Evolutionary conservation across 306 rosid genomes (phyloP).

Genomic region (Ormosia semicastrata): DNA sequence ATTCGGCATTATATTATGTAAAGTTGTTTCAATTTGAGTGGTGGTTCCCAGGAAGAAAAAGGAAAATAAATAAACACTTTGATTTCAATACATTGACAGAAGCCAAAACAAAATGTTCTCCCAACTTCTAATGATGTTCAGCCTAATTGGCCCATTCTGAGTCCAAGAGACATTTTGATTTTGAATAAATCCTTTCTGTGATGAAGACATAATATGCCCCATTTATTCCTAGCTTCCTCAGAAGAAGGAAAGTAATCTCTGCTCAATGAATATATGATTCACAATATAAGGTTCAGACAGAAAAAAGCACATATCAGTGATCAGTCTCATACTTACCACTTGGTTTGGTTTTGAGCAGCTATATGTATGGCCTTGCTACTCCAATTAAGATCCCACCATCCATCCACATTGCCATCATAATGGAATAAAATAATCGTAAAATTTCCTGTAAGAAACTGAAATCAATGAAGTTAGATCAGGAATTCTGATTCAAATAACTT

Average conservation of each 20-base stretch:
- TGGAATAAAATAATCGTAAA: conserved; percentile 93
- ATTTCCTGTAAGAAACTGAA: conserved; percentile 89
- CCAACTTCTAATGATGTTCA: not conserved
- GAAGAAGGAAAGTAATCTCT: not conserved
- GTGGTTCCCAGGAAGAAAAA: conserved; percentile 16
- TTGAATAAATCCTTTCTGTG: not conserved
- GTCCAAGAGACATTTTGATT: conserved; percentile 7
- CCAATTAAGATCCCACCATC: conserved; percentile 90
- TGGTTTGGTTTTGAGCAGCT: conserved; percentile 83
- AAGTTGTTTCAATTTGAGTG: not conserved
- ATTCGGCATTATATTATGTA: not conserved
- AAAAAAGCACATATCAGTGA: not conserved
- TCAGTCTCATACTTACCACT: conserved; percentile 57
- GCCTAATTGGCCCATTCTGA: conserved; percentile 41
- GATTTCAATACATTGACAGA: not conserved
- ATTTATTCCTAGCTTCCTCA: not conserved
- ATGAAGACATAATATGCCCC: not conserved
- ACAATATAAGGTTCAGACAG: not conserved
- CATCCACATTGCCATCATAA: conserved; percentile 81
- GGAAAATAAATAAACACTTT: conserved; percentile 21
- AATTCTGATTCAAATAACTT: conserved; percentile 16
- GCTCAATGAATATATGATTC: not conserved
- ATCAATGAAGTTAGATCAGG: conserved; percentile 49
- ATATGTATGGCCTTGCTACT: conserved; percentile 72
- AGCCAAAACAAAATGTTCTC: not conserved